Evolutionary conservation across 1,284 basidiomycete species (phyloP).

Genomic region (Mycena citricolor): DNA sequence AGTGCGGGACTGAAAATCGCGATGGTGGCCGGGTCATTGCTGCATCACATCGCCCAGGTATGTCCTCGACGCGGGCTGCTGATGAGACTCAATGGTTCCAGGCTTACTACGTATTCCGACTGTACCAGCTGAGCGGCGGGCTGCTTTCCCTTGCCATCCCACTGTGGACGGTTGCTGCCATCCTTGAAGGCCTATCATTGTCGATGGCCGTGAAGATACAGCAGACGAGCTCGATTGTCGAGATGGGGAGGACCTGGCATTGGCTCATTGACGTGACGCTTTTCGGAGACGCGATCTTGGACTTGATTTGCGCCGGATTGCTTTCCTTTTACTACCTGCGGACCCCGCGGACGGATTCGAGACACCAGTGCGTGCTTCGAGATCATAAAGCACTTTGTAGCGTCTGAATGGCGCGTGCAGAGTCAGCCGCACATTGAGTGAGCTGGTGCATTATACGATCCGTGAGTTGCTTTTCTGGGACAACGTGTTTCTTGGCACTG

Average conservation of each 20-base stretch:
- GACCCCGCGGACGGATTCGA: conserved; percentile 9
- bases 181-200: conserved; percentile 14
- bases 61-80: background rate
- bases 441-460: no score
- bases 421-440: no score
- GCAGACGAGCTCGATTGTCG: conserved; percentile 5
- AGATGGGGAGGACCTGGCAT: conserved; percentile 4
- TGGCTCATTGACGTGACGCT: conserved; percentile 13
- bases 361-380: no score
- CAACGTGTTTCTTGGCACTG: no score
- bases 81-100: background rate
- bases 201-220: conserved; percentile 7
- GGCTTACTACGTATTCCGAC: conserved; percentile 16
- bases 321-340: conserved; percentile 16
- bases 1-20: conserved; percentile 7
- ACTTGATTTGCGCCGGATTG: conserved; percentile 13
- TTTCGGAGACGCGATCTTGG: conserved; percentile 17
- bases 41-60: conserved; percentile 16
- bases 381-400: no score
- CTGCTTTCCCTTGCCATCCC: conserved; percentile 11
- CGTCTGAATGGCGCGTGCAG: no score
- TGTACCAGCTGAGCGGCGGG: conserved; percentile 10
- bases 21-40: conserved; percentile 1
- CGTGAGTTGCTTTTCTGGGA: no score
- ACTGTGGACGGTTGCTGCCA: conserved; percentile 10